A percentile compares a stretch with the other conserved stretches of the same genome.
phyloP scores from a whole-genome alignment of 441 rosid genomes.

The Adansonia gregorii region DNA sequence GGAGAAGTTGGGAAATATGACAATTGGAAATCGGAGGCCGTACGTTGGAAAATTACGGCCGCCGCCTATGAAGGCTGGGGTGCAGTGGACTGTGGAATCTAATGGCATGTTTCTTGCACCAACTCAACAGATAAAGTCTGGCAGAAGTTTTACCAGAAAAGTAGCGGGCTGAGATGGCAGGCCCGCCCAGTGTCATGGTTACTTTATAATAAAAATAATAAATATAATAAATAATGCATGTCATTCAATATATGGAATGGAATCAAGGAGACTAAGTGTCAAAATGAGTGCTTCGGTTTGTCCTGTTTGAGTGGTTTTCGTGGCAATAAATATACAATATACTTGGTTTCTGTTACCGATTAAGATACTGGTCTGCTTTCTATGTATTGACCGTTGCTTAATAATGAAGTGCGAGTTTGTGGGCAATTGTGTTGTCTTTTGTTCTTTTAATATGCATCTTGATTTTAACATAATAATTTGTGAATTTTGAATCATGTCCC shows the following conservation, averaged over 20 bases:
- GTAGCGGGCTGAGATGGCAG: conserved; percentile 55
- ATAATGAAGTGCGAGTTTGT: background rate
- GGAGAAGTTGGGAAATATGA: conserved; percentile 56
- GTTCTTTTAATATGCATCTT: too few species aligned
- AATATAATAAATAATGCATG: background rate
- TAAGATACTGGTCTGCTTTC: background rate
- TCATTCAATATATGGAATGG: conserved; percentile 1
- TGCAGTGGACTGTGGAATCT: conserved; percentile 59
- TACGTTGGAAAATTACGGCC: conserved; percentile 45
- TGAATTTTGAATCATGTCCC: too few species aligned
- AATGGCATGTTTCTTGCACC: conserved; percentile 57
- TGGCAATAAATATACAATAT: background rate
- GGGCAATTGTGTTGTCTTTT: background rate
- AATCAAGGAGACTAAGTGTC: background rate
- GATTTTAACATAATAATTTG: too few species aligned
- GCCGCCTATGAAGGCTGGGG: conserved; percentile 79
- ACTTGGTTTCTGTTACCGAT: background rate
- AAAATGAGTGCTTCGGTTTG: background rate
- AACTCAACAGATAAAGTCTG: conserved; percentile 52
- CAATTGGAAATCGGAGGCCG: conserved; percentile 50
- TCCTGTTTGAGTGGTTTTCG: background rate
- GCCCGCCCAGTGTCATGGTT: background rate
- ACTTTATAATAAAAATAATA: background rate
- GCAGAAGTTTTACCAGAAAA: conserved; percentile 56
- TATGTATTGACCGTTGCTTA: background rate